Percentiles rank a stretch among this genome's conserved stretches.
Conservation (phyloP, 108 stramenopile genomes). For the Cyclotella cryptica region DNA sequence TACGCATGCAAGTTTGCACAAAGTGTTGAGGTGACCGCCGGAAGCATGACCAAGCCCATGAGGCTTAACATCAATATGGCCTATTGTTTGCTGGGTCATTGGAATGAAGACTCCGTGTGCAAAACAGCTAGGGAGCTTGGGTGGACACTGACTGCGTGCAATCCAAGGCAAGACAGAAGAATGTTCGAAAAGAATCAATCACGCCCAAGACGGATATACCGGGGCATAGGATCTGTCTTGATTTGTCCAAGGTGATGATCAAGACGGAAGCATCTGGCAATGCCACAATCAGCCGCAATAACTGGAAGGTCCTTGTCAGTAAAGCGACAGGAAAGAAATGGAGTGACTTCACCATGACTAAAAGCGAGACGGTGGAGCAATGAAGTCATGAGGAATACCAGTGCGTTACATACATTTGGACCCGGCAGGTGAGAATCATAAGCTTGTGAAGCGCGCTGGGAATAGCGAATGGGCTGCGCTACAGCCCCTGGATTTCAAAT, state of each 20-base stretch:
- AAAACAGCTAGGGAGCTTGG: not conserved
- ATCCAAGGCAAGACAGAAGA: constrained; percentile 10
- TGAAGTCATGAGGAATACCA: no score
- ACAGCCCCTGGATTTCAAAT: constrained; percentile 22
- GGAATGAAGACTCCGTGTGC: not conserved
- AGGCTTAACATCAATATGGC: not conserved
- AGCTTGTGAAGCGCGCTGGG: constrained; percentile 6
- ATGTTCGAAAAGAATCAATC: not conserved
- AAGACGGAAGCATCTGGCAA: no score
- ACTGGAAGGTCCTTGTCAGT: no score
- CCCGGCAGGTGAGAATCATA: constrained; percentile 49
- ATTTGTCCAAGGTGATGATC: no score
- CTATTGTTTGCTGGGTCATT: constrained; percentile 1
- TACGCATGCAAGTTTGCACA: not conserved
- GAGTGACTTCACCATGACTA: no score
- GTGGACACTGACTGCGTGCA: not conserved
- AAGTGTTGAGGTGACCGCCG: not conserved
- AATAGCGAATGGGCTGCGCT: constrained; percentile 19
- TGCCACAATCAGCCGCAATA: no score
- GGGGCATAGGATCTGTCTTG: not conserved
- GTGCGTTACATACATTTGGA: not conserved
- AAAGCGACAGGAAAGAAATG: no score
- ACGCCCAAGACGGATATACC: not conserved
- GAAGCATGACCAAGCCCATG: not conserved
- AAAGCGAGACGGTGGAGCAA: no score